Evolutionary conservation across 202 grass and related monocot genomes (phyloP).

Genomic region (Schoenoplectus tabernaemontani): DNA sequence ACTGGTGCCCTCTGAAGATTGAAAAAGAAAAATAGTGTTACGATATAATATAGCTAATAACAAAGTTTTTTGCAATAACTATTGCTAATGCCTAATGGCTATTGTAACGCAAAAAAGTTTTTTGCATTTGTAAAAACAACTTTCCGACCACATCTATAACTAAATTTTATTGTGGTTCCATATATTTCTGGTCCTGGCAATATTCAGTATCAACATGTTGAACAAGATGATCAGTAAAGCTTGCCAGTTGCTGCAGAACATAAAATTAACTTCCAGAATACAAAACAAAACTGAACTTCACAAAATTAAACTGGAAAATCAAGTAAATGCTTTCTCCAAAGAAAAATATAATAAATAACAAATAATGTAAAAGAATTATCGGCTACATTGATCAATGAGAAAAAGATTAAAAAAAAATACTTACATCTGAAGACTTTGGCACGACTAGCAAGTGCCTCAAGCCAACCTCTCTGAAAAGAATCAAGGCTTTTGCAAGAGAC

Average conservation of each 20-base stretch:
- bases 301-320: neutral
- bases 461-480: constrained; percentile 89
- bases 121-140: neutral
- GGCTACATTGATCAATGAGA: neutral
- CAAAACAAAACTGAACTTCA: neutral
- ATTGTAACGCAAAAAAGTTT: neutral
- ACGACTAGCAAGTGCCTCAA: constrained; percentile 85
- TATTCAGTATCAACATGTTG: no score
- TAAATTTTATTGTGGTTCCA: no score
- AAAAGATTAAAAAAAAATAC: neutral
- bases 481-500: constrained; percentile 86
- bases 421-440: constrained; percentile 73
- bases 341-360: neutral
- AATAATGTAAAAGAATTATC: neutral
- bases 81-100: no score
- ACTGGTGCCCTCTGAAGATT: constrained; percentile 62
- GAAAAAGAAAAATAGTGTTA: neutral
- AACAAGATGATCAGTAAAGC: no score
- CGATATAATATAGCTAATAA: neutral
- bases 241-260: no score
- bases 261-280: neutral
- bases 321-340: neutral
- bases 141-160: no score
- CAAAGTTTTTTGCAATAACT: no score
- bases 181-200: no score